Evolutionary conservation across 1,284 basidiomycete species (phyloP).

Genomic region (Athelia psychrophila): DNA sequence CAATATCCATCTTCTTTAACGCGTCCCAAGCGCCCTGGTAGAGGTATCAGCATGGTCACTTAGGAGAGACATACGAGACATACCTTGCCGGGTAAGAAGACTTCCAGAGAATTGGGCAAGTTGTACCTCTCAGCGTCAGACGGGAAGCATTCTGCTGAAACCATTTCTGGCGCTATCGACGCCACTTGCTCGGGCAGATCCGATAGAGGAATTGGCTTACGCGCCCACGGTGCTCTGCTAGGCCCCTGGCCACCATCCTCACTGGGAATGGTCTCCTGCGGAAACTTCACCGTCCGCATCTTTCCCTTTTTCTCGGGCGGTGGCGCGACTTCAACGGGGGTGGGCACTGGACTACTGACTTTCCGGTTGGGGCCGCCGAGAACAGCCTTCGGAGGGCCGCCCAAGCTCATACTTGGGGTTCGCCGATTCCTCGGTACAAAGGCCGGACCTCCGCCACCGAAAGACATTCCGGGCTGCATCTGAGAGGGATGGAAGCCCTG

Average conservation of each 20-base stretch:
- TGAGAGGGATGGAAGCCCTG: slow-evolving; percentile 56
- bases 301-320: slow-evolving; percentile 49
- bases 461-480: slow-evolving; percentile 39
- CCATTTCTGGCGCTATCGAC: slow-evolving; percentile 41
- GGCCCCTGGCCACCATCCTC: slow-evolving; percentile 37
- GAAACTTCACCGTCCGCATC: slow-evolving; percentile 69
- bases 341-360: slow-evolving; percentile 61
- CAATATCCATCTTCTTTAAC: slow-evolving; percentile 66
- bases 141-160: slow-evolving; percentile 57
- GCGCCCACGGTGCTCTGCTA: slow-evolving; percentile 58
- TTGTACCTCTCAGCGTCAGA: slow-evolving; percentile 52
- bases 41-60: slow-evolving; percentile 9
- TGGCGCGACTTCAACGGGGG: slow-evolving; percentile 23
- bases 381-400: slow-evolving; percentile 79
- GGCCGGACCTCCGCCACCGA: slow-evolving; percentile 26
- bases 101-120: slow-evolving; percentile 67
- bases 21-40: slow-evolving; percentile 66
- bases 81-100: slow-evolving; percentile 81
- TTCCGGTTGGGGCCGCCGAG: slow-evolving; percentile 76
- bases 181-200: slow-evolving; percentile 35
- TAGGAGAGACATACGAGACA: slow-evolving; percentile 13
- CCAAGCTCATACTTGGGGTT: slow-evolving; percentile 63
- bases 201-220: slow-evolving; percentile 49
- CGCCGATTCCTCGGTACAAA: slow-evolving; percentile 53
- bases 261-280: slow-evolving; percentile 56